A percentile compares a stretch with the other conserved stretches of the same genome.
Conservation (phyloP, 2,329 filamentous ascomycete species). For the Aspergillus latus region DNA sequence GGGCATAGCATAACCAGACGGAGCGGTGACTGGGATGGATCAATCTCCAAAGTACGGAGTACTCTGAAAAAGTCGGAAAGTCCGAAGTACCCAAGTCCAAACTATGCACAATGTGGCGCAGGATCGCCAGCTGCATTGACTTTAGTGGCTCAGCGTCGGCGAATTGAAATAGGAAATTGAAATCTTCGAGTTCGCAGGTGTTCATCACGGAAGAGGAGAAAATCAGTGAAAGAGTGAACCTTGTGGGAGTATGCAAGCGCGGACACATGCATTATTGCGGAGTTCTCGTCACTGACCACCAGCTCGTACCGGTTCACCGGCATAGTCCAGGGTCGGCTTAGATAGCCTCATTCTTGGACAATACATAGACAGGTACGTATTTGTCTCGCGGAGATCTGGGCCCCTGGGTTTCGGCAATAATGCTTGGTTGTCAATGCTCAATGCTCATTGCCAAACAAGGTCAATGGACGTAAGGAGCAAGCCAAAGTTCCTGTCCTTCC, state of each 20-base stretch:
- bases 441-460: neutral
- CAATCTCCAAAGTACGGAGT: too few species aligned
- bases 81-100: neutral
- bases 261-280: conserved; percentile 3
- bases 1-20: neutral
- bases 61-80: too few species aligned
- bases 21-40: neutral
- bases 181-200: conserved; percentile 11
- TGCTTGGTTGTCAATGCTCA: neutral
- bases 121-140: conserved; percentile 1
- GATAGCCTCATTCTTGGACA: neutral
- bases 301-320: neutral
- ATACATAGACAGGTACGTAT: neutral
- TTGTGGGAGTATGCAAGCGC: neutral
- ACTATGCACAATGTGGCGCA: conserved; percentile 9
- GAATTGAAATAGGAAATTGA: neutral
- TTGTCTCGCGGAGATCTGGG: neutral
- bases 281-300: neutral
- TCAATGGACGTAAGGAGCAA: neutral
- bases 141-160: neutral
- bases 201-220: conserved; percentile 4
- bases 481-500: neutral
- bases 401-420: neutral
- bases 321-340: neutral
- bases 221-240: neutral